These are phyloP conservation scores for Uronychia binucleata DNA, from an alignment of 73 alveolate species.

Conservation along the genomic window DNA sequence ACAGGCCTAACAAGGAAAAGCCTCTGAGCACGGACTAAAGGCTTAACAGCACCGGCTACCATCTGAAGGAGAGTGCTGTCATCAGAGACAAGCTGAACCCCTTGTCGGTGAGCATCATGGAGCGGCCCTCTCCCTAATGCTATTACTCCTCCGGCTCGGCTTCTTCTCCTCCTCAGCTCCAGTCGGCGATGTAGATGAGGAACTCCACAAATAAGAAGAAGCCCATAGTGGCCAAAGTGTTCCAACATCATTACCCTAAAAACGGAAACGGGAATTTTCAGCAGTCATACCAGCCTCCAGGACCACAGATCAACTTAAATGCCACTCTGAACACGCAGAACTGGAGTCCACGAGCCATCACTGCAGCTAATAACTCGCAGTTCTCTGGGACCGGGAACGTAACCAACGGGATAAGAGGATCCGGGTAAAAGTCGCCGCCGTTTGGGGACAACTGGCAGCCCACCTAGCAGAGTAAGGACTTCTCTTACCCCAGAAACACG, in stretches of 20 bases:
- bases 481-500: no score
- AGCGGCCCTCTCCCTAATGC: neutral
- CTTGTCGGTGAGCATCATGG: neutral
- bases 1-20: neutral
- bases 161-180: neutral
- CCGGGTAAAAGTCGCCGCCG: no score
- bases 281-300: no score
- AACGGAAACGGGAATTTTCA: no score
- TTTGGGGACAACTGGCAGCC: no score
- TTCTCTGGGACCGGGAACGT: neutral
- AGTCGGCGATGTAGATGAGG: neutral
- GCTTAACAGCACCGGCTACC: neutral
- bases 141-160: neutral
- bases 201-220: neutral
- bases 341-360: neutral
- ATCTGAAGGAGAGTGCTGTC: neutral
- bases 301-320: neutral
- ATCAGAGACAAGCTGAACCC: neutral
- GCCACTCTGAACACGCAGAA: neutral
- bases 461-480: no score
- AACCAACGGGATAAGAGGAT: no score
- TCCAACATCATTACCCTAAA: neutral
- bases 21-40: neutral
- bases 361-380: neutral
- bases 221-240: neutral